These are phyloP conservation scores for Dictyophora rubrovolvata DNA, from an alignment of 768 basidiomycete genomes.

Conservation along the genomic window DNA sequence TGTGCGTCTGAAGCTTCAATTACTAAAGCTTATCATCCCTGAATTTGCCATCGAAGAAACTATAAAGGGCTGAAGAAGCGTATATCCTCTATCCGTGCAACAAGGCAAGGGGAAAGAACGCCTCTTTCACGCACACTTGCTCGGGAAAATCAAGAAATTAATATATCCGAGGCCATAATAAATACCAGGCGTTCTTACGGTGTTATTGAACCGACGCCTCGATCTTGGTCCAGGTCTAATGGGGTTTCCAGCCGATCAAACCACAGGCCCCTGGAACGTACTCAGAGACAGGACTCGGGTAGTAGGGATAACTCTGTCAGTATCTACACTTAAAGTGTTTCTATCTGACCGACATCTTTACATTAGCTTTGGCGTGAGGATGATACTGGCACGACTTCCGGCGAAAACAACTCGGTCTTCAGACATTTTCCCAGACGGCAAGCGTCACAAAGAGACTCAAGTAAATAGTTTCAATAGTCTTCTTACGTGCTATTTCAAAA, in stretches of 20 bases:
- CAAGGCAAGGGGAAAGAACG: slow-evolving; percentile 4
- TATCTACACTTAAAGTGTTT: background rate
- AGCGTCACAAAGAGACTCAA: no score
- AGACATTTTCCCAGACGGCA: no score
- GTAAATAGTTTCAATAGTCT: no score
- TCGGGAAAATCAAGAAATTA: background rate
- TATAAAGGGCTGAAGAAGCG: slow-evolving; percentile 63
- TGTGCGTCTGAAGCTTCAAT: slow-evolving; percentile 28
- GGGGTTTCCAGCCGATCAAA: slow-evolving; percentile 4
- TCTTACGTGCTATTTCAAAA: no score
- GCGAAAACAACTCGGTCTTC: no score
- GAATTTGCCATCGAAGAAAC: slow-evolving; percentile 34
- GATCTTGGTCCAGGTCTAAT: slow-evolving; percentile 5
- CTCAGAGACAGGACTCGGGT: background rate
- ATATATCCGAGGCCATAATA: background rate
- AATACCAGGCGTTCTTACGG: background rate
- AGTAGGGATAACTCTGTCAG: background rate
- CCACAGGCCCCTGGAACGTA: slow-evolving; percentile 4
- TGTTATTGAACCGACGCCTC: background rate
- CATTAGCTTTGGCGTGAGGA: no score
- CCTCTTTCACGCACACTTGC: background rate
- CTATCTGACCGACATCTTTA: no score
- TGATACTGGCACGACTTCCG: no score
- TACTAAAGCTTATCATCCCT: background rate
- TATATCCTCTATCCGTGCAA: slow-evolving; percentile 44